These are phyloP conservation scores for Lepiota brunneoincarnata DNA, from an alignment of 768 basidiomycete species.

Conservation along the genomic window DNA sequence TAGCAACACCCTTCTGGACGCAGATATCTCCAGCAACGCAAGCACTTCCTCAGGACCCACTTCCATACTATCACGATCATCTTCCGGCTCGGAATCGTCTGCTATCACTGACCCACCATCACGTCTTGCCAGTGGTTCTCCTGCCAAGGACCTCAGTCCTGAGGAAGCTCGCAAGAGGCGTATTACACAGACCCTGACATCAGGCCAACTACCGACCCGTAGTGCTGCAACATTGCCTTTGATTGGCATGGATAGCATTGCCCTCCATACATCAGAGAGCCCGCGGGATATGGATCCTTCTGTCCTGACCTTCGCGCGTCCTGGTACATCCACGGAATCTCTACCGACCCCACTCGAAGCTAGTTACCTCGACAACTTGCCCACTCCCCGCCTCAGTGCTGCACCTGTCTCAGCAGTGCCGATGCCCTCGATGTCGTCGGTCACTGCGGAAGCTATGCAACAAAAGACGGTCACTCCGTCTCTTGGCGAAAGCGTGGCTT, in stretches of 20 bases:
- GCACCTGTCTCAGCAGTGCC: background rate
- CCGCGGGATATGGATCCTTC: constrained; percentile 67
- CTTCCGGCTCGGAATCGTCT: constrained; percentile 38
- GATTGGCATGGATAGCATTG: constrained; percentile 4
- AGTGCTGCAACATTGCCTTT: constrained; percentile 11
- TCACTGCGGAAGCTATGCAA: constrained; percentile 10
- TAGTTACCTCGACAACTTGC: constrained; percentile 22
- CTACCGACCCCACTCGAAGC: constrained; percentile 36
- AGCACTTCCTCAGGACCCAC: constrained; percentile 41
- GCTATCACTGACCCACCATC: constrained; percentile 49
- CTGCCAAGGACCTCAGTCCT: constrained; percentile 23
- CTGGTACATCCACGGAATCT: constrained; percentile 74
- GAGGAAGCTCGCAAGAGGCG: constrained; percentile 18
- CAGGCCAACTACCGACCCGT: constrained; percentile 6
- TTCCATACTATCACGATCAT: constrained; percentile 42
- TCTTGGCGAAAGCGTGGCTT: background rate
- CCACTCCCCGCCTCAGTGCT: constrained; percentile 30
- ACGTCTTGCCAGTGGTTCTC: constrained; percentile 33
- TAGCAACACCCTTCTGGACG: constrained; percentile 24
- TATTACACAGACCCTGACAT: constrained; percentile 2
- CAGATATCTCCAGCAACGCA: constrained; percentile 33
- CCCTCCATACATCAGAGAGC: constrained; percentile 32
- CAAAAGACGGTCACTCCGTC: constrained; percentile 12
- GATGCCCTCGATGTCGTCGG: constrained; percentile 9
- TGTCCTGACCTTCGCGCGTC: constrained; percentile 73